Conservation (phyloP, 2,329 filamentous ascomycete species). For the Penicillium sp. region DNA sequence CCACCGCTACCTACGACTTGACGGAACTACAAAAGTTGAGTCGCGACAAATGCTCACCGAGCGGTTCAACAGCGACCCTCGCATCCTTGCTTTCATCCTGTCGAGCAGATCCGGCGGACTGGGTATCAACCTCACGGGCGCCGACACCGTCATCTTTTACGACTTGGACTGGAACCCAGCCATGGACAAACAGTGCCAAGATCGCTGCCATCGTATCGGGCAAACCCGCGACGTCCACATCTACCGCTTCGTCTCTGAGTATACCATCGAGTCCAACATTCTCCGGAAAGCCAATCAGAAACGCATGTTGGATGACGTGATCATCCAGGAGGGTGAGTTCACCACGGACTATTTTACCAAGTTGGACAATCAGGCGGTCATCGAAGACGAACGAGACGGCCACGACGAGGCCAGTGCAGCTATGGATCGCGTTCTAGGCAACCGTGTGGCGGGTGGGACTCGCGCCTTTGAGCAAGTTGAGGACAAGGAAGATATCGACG, state of each 20-base stretch:
- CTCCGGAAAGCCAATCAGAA: constrained; percentile 95
- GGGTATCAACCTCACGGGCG: constrained; percentile 93
- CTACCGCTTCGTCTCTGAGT: constrained; percentile 87
- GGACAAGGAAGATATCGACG: constrained; percentile 85
- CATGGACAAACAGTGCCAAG: constrained; percentile 99
- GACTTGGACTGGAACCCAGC: constrained; percentile 99
- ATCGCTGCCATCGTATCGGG: constrained; percentile 93
- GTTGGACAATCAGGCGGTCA: constrained; percentile 65
- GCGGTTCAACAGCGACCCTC: constrained; percentile 90
- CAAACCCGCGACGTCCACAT: constrained; percentile 98
- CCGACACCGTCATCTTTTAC: constrained; percentile 98
- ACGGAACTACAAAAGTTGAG: constrained; percentile 95
- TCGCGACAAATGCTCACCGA: constrained; percentile 93
- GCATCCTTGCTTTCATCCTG: constrained; percentile 92
- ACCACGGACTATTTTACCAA: constrained; percentile 95
- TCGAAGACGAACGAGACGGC: constrained; percentile 59
- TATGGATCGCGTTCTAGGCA: constrained; percentile 81
- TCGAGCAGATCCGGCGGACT: constrained; percentile 92
- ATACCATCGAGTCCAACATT: constrained; percentile 98
- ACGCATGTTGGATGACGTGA: constrained; percentile 94
- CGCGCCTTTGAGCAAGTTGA: constrained; percentile 84
- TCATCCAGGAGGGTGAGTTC: constrained; percentile 97
- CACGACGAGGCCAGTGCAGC: constrained; percentile 75
- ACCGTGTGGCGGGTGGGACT: constrained; percentile 61
- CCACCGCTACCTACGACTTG: constrained; percentile 91